Evolutionary conservation across 768 basidiomycete species (phyloP), one percentile per base, ranked within the genome.

Genomic region (Trametes villosa): DNA sequence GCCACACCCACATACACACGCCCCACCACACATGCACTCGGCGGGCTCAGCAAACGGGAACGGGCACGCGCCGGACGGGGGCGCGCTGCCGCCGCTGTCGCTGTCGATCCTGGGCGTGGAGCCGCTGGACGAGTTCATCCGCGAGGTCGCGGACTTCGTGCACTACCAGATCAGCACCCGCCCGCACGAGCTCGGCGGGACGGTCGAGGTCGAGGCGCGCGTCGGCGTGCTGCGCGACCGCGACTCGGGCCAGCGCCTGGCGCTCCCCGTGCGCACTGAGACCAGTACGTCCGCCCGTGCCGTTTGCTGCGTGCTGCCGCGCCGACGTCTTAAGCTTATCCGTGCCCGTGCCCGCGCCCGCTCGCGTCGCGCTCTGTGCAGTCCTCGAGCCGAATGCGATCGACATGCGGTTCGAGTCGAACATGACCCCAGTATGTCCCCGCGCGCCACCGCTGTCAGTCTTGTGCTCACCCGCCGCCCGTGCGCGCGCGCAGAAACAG

Each of bases 61-160:
- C 27, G 51, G 52, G 31, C 49, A 36, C 47, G 26, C 44, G 40
- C 27, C 44, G 40, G 46, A 47, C 38, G n/a, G 47, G 18, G 38
- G 24, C 57, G 29, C 30, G 65, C 70, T 89, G 18, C 87, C 86
- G 4, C 88, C 87, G 4, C 82, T 91, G 40, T 89, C 89, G 1
- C 78, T 88, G 41, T 92, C 89, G 17, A 92, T 96, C 64, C 84
- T 97, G 29, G 91, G 90, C 53, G 87, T 94, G 50, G 94, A 96
- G 70, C 94, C 94, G 2, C 77, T 93, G 30, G 95, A 97, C 73
- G 95, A 96, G 70, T 95, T 97, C 71, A 94, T 94, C 72, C 86
- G 86, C 71, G 91, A 94, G 71, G 82, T 97, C 57, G 94, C 92
- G 36, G 92, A 96, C 76, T 97, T 93, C 74, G 78, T 96, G 38